Percentiles rank a stretch among this genome's conserved stretches.
phyloP scores from a whole-genome alignment of 805 yeast species.

The Yarrowia sp. region DNA sequence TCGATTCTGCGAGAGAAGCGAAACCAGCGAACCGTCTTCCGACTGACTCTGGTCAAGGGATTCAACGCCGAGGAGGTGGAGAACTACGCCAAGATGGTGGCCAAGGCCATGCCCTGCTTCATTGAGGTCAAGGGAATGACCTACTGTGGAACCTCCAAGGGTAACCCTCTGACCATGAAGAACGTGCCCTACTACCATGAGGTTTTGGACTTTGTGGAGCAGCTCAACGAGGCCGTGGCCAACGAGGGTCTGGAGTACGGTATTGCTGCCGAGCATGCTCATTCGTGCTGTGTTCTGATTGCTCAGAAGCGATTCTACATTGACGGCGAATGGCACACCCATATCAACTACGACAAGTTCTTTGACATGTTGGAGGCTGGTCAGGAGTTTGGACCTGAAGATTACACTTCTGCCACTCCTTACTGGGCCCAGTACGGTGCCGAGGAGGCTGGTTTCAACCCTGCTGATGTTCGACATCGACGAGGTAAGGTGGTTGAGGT shows the following conservation, averaged over 20 bases:
- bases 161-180: constrained; percentile 90
- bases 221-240: constrained; percentile 57
- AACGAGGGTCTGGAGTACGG: constrained; percentile 69
- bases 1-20: constrained; percentile 73
- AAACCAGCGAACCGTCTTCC: constrained; percentile 85
- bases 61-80: constrained; percentile 78
- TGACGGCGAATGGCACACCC: constrained; percentile 79
- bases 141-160: constrained; percentile 88
- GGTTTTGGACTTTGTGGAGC: constrained; percentile 69
- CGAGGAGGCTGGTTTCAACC: constrained; percentile 81
- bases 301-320: constrained; percentile 72
- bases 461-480: constrained; percentile 70
- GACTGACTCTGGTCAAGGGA: constrained; percentile 87
- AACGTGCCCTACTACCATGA: constrained; percentile 93
- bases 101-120: constrained; percentile 75
- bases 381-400: constrained; percentile 67
- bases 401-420: constrained; percentile 78
- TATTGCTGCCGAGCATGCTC: constrained; percentile 93
- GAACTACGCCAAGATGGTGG: constrained; percentile 85
- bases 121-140: constrained; percentile 95
- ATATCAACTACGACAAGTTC: constrained; percentile 74
- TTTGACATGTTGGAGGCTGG: constrained; percentile 69
- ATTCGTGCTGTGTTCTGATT: constrained; percentile 84
- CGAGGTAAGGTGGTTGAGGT: constrained; percentile 36
- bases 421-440: constrained; percentile 91